Percentiles rank a stretch among this genome's conserved stretches.
These are phyloP conservation scores for Crepidotus variabilis DNA, from an alignment of 768 basidiomycete genomes.

Conservation along the genomic window DNA sequence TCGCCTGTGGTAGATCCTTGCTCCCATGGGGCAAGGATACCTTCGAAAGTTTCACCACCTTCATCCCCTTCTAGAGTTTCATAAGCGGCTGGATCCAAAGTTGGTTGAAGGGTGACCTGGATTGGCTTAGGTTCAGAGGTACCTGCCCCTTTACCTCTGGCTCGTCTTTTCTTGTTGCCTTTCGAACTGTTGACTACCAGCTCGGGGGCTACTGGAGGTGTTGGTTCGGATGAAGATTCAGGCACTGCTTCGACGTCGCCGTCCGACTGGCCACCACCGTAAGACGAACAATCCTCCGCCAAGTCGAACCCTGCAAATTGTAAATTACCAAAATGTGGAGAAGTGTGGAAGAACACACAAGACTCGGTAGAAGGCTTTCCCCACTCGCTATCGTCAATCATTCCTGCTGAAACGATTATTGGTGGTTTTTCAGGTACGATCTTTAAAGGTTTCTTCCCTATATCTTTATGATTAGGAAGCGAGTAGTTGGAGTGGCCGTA, in stretches of 20 bases:
- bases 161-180: no score
- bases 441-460: slow-evolving; percentile 7
- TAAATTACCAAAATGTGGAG: no score
- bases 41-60: neutral
- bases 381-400: neutral
- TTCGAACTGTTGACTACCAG: no score
- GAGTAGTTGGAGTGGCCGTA: neutral
- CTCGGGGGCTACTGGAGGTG: no score
- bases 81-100: neutral
- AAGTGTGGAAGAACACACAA: neutral
- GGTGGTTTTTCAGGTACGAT: slow-evolving; percentile 2
- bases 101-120: neutral
- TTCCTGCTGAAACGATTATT: neutral
- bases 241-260: neutral
- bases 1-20: neutral
- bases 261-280: neutral
- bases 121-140: neutral
- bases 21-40: neutral
- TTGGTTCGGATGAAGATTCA: no score
- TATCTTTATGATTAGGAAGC: neutral
- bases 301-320: neutral
- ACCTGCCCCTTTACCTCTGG: neutral
- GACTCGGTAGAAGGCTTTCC: neutral
- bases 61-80: neutral
- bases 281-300: no score